Conservation (phyloP, 805 yeast genomes). For the Lachancea mirantina region DNA sequence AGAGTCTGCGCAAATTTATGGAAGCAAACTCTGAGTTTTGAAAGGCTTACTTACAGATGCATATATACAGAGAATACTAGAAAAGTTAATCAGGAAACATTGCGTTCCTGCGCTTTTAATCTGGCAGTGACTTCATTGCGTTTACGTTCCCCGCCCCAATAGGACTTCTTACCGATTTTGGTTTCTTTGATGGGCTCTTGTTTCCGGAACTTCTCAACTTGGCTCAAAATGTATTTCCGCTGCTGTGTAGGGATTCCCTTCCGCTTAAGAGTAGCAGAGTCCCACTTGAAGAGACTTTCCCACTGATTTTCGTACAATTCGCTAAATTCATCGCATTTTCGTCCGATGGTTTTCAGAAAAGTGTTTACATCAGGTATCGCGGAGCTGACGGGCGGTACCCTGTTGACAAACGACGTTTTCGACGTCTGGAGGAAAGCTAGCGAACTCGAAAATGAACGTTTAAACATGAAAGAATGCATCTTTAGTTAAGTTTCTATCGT, state of each 20-base stretch:
- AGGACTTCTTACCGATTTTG: conserved; percentile 61
- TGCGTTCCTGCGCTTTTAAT: conserved; percentile 48
- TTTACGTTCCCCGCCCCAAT: conserved; percentile 82
- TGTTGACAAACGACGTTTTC: conserved; percentile 37
- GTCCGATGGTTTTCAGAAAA: conserved; percentile 73
- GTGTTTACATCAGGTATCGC: conserved; percentile 61
- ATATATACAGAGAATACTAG: not conserved
- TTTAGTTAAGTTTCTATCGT: no score
- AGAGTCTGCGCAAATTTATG: conserved; percentile 29
- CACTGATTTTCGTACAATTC: conserved; percentile 66
- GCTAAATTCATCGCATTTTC: conserved; percentile 57
- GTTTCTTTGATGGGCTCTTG: conserved; percentile 48
- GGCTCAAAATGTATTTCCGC: conserved; percentile 65
- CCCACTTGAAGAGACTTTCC: conserved; percentile 55
- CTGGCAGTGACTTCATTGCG: conserved; percentile 59
- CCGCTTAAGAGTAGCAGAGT: conserved; percentile 54
- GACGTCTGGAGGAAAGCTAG: conserved; percentile 42
- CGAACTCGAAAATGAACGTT: conserved; percentile 34
- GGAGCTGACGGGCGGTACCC: no score
- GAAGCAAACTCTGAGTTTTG: conserved; percentile 2
- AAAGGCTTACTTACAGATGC: conserved; percentile 1
- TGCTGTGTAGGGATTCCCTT: conserved; percentile 68
- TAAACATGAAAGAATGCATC: no score
- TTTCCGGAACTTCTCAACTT: conserved; percentile 60
- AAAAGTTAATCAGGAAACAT: conserved; percentile 6